Base-by-base conservation (phyloP, 805 yeast genomes). In the Isabelozyma heimii region DNA sequence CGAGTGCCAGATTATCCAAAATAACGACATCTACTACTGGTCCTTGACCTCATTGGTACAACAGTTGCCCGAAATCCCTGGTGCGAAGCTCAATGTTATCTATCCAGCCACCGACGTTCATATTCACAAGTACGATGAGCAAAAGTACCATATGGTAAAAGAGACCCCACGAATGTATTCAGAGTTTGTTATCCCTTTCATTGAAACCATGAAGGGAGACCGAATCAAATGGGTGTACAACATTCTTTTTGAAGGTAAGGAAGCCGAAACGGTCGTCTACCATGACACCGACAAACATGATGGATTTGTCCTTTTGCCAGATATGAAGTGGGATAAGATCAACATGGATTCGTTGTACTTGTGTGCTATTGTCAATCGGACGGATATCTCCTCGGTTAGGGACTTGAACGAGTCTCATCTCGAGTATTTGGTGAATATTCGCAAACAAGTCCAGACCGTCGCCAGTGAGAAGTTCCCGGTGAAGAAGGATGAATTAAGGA, bases 241-340 rank as follows among this genome's bases (percentile, higher is more conserved):
- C 58, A 92, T 92, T 47, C 69, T 94, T 42, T 80, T 77, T 61
- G 78, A 88, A 43, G 96, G 91, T 3, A 89, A 86, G 20, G 99
- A 92, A 65, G 77, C 89, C 0, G 97, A 91, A 33, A 70, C 89
- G 16, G 82, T 92, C n/a, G 75, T 91, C 2, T 78, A 75, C 56
- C 83, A 85, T 45, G 86, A 89, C 52, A 68, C 67, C 39, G 79
- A 82, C 28, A 80, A 80, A 16, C 54, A 58, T 0, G 63, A 62
- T 40, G 91, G 91, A 15, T 89, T 88, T 60, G 82, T 91, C 5
- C 67, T 94, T 42, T 73, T 91, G 40, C 98, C 98, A 0, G 97
- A 92, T 66, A 89, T 92, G 95, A 91, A 91, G 63, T 94, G 99
- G 99, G 97, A 92, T 63, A 84, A 87, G 3, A 70, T 76, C 44